phyloP scores from a whole-genome alignment of 1,284 basidiomycete species.

The Psilocybe mexicana region DNA sequence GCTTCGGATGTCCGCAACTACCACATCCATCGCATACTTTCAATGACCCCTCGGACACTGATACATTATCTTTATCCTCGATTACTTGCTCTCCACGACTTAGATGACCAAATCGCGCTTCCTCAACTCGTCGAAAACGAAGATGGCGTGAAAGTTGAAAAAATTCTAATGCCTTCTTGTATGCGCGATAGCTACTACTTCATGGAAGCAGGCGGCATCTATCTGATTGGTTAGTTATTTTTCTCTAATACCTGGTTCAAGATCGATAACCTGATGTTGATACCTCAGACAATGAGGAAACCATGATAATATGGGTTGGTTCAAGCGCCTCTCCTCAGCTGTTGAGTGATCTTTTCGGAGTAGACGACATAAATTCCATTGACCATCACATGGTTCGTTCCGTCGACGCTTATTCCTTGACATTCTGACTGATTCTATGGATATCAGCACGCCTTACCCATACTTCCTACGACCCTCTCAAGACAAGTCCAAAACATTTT shows the following conservation, averaged over 20 bases:
- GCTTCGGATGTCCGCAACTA: conserved; percentile 93
- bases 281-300: conserved; percentile 84
- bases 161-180: conserved; percentile 71
- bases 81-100: conserved; percentile 86
- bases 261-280: background rate
- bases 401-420: conserved; percentile 7
- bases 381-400: conserved; percentile 70
- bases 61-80: conserved; percentile 90
- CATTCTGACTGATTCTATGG: background rate
- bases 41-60: conserved; percentile 67
- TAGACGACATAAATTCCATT: conserved; percentile 75
- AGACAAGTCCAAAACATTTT: conserved; percentile 87
- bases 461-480: conserved; percentile 77
- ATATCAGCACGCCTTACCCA: conserved; percentile 69
- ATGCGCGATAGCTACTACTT: conserved; percentile 86
- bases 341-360: conserved; percentile 84
- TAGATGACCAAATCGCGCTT: conserved; percentile 74
- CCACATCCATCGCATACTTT: conserved; percentile 77
- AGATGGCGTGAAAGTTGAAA: conserved; percentile 44
- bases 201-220: conserved; percentile 92
- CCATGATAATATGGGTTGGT: conserved; percentile 92
- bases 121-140: conserved; percentile 43
- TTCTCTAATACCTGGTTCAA: background rate
- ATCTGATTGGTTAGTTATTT: conserved; percentile 74
- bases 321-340: conserved; percentile 80